Base-by-base conservation (phyloP, 768 basidiomycete genomes). In the Macrolepiota dolichaula region DNA sequence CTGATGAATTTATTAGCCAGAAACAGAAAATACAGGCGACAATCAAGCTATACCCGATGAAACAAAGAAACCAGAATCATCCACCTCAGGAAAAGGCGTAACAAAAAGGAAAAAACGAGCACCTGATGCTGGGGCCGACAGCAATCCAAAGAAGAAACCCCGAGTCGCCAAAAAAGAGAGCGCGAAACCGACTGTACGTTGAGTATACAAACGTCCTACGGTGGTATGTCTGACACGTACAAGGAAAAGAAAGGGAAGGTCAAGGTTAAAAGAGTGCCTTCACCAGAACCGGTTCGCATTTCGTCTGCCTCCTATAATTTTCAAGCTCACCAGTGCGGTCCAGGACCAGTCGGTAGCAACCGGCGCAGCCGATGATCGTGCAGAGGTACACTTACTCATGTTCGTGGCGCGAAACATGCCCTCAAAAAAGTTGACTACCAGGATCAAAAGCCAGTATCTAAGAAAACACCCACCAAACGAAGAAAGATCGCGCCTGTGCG, bases 51-150 rank as follows among this genome's bases (percentile, higher is more conserved):
- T 52, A 11, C 58, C 29, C 3, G 15, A 58, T 44, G 27, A 57
- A 17, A 49, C 64, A 58, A 64, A 66, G 19, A 63, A 64, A 42
- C 12, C 44, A 19, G 2, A 56, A 24, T 42, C 29, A 32, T 32
- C 29, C 7, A 32, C 65, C 38, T 19, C 38, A 6, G 17, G n/a
- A 25, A 40, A 38, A 24, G 42, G 15, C n/a, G 12, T 29, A 5
- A 15, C 51, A 13, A 53, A 49, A 42, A 62, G 52, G 51, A 68
- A 66, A 63, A 69, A 66, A 42, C 65, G 67, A 54, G 63, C 59
- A 36, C 53, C 51, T 3, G 59, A 62, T 27, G 12, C n/a, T 63
- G 51, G 37, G 19, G 42, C 25, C 12, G 13, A 50, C 3, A 22
- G 36, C 52, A 13, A 22, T 49, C 42, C 57, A 24, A 54, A 44